phyloP scores from a whole-genome alignment of 2,329 filamentous ascomycete species.

The Akanthomyces muscarius region DNA sequence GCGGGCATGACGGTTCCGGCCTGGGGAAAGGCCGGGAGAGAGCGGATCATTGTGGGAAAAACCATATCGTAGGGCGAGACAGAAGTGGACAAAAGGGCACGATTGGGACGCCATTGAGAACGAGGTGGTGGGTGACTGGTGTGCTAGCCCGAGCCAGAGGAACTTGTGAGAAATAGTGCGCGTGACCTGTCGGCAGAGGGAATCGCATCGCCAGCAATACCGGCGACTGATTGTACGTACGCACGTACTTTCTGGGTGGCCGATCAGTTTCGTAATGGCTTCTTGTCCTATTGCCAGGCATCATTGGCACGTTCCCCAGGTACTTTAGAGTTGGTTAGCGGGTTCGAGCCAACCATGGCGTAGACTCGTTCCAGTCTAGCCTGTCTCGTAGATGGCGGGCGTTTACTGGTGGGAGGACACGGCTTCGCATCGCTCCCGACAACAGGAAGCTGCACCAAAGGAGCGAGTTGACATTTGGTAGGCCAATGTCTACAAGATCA shows the following conservation, averaged over 20 bases:
- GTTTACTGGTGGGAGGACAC: neutral
- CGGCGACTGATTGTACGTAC: neutral
- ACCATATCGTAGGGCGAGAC: neutral
- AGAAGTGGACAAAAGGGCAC: neutral
- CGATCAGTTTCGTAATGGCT: neutral
- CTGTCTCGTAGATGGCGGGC: neutral
- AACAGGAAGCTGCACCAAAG: neutral
- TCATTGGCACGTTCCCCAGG: neutral
- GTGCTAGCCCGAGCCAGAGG: neutral
- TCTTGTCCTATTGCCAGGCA: neutral
- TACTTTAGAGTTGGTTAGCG: neutral
- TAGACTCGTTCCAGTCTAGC: neutral
- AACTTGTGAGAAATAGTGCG: neutral
- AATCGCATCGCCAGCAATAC: neutral
- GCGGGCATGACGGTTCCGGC: constrained; percentile 1
- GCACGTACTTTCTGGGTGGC: neutral
- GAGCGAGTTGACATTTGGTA: neutral
- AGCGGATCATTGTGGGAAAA: neutral
- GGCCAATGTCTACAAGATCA: neutral
- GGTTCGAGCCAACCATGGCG: neutral
- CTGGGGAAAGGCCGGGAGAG: neutral
- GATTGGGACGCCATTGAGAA: neutral
- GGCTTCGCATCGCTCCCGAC: neutral
- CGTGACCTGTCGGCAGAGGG: neutral
- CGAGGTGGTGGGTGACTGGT: neutral